Evolutionary conservation across 495 filamentous ascomycete genomes (phyloP), one percentile per base, ranked within the genome.

Genomic region (Aspergillus mulundensis): DNA sequence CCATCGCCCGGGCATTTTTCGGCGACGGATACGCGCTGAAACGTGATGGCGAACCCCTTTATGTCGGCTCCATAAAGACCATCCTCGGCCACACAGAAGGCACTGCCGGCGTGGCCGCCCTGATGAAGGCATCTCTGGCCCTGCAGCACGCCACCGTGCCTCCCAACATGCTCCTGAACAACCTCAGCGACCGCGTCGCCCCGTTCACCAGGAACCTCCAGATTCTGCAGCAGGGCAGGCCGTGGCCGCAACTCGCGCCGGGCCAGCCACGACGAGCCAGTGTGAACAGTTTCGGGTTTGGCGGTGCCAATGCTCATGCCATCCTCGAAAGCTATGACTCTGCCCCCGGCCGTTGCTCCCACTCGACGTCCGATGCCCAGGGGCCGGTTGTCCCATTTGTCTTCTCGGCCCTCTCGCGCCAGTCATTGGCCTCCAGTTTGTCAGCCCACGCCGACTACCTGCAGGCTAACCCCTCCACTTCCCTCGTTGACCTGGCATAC

Each of bases 271-370:
- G 25, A 28, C 67, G 69, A 2, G 67, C 61, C 1, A 66, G 63
- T 53, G 64, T 72, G 3, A 70, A 70, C 40, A 63, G 61, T 10
- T 87, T 85, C 56, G 84, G 85, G 0, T 87, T 84, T 60, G 85
- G 85, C 24, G 84, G 85, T 34, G 75, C 79, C 15, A 87, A 87
- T 60, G 77, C 82, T 0, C 84, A 87, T 56, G 82, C 75, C 5
- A 85, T 88, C 30, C 11, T 87, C 14, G 83, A 87, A 55, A 56
- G 48, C 11, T 14, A 44, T 28, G 32, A 36, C 32, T 4, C 51
- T 10, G 0, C 14, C 38, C 3, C 38, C 38, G 1, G 14, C 1
- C n/a, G 38, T 3, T 15, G 8, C 12, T 10, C 12, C 12, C 11
- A 36, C 12, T 14, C 5, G 32, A 15, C 32, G 5, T 36, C 32